Conservation (phyloP, 2,329 filamentous ascomycete species). For the Monosporascus ibericus region DNA sequence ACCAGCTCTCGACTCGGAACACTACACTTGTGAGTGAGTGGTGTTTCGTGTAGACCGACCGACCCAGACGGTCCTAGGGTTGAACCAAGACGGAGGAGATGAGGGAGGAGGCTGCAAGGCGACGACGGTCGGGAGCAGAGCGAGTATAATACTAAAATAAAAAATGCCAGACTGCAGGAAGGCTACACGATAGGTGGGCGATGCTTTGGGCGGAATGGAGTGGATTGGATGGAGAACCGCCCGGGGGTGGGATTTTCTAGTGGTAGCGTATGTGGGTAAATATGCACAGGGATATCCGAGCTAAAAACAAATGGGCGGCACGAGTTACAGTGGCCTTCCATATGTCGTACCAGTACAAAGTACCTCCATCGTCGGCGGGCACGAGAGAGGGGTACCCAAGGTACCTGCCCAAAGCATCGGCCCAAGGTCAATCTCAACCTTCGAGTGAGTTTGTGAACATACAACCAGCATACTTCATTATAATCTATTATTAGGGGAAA, state of each 20-base stretch:
- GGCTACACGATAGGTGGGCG: neutral
- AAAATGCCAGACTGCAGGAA: neutral
- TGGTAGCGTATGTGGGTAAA: neutral
- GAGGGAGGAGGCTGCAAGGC: constrained; percentile 8
- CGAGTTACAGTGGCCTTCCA: too few relatives aligned
- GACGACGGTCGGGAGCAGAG: constrained; percentile 8
- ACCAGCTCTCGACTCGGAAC: constrained; percentile 5
- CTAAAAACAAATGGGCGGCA: too few relatives aligned
- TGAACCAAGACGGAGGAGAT: constrained; percentile 8
- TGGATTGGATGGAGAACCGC: constrained; percentile 1
- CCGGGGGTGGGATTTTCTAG: neutral
- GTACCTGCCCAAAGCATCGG: too few relatives aligned
- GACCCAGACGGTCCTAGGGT: neutral
- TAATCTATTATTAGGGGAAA: too few relatives aligned
- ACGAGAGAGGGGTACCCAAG: too few relatives aligned
- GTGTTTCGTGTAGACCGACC: neutral
- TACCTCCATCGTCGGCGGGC: too few relatives aligned
- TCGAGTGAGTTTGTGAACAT: too few relatives aligned
- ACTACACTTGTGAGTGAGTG: constrained; percentile 9
- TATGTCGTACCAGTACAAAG: too few relatives aligned
- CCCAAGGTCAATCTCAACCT: too few relatives aligned
- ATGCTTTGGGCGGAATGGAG: neutral
- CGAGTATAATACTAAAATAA: neutral
- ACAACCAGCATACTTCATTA: too few relatives aligned
- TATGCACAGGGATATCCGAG: too few relatives aligned